phyloP scores from a whole-genome alignment of 352 stramenopile species.

The Salisapilia sapeloensis region DNA sequence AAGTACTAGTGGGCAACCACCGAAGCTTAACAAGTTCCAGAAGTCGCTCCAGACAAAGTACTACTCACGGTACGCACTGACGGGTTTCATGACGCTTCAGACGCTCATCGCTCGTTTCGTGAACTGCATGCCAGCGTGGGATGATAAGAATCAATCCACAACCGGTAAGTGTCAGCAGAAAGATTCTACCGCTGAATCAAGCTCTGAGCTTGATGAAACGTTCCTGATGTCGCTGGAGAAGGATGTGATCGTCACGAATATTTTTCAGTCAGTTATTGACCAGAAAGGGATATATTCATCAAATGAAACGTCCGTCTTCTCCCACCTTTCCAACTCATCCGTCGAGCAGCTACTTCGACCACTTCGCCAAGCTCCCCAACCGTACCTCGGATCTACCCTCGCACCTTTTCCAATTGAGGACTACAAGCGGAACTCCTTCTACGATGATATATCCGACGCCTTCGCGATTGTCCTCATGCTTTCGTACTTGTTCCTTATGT shows the following conservation, averaged over 20 bases:
- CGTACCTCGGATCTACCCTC: slow-evolving; percentile 15
- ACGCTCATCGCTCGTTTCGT: slow-evolving; percentile 36
- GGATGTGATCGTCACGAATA: slow-evolving; percentile 7
- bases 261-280: too few relatives aligned
- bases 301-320: background rate
- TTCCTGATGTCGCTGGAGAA: slow-evolving; percentile 11
- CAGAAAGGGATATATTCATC: slow-evolving; percentile 15
- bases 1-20: slow-evolving; percentile 21
- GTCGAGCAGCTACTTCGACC: slow-evolving; percentile 15
- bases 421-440: slow-evolving; percentile 40
- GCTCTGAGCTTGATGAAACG: slow-evolving; percentile 3
- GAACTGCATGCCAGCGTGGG: slow-evolving; percentile 34
- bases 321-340: slow-evolving; percentile 6
- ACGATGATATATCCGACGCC: slow-evolving; percentile 32
- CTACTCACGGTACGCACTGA: slow-evolving; percentile 16
- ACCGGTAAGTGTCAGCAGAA: slow-evolving; percentile 21
- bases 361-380: slow-evolving; percentile 24
- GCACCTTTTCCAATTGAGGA: slow-evolving; percentile 24
- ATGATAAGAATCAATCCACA: slow-evolving; percentile 13
- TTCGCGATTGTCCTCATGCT: slow-evolving; percentile 82
- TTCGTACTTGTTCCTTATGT: slow-evolving; percentile 45
- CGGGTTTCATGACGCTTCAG: slow-evolving; percentile 53
- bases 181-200: slow-evolving; percentile 11
- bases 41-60: slow-evolving; percentile 16
- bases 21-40: slow-evolving; percentile 28